These are phyloP conservation scores for Kwoniella pini DNA, from an alignment of 768 basidiomycete genomes.

Conservation along the genomic window DNA sequence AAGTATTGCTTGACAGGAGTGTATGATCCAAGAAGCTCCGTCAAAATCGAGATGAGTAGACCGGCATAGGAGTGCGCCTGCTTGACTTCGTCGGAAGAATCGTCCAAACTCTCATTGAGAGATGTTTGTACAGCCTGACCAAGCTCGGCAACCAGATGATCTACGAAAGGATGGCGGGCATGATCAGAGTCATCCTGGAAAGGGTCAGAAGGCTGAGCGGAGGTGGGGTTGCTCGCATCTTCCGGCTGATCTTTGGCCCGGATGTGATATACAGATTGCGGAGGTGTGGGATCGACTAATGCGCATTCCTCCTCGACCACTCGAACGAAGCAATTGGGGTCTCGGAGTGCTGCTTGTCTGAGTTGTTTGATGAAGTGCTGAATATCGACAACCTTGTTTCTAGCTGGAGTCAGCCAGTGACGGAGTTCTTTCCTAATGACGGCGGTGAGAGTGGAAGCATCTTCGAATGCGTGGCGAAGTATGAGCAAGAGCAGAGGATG, in stretches of 20 bases:
- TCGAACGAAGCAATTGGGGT: conserved; percentile 73
- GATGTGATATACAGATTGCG: conserved; percentile 61
- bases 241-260: conserved; percentile 58
- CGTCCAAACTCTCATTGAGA: not conserved
- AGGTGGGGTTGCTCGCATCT: not conserved
- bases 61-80: conserved; percentile 24
- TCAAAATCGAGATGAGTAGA: conserved; percentile 58
- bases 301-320: conserved; percentile 70
- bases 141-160: conserved; percentile 16
- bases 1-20: conserved; percentile 86
- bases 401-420: conserved; percentile 73
- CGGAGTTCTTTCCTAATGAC: conserved; percentile 83
- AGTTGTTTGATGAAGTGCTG: conserved; percentile 72
- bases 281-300: conserved; percentile 67
- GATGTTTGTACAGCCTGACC: conserved; percentile 12
- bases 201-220: conserved; percentile 17
- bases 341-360: conserved; percentile 76
- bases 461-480: conserved; percentile 89
- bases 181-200: conserved; percentile 16
- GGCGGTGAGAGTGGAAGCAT: conserved; percentile 61
- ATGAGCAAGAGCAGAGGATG: conserved; percentile 84
- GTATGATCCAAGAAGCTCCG: conserved; percentile 91
- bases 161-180: conserved; percentile 11
- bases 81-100: not conserved
- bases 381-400: conserved; percentile 66